Evolutionary conservation across 192 early-diverging fungal genomes (phyloP), one percentile per base, ranked within the genome.

Genomic region (Coemansia sp.): DNA sequence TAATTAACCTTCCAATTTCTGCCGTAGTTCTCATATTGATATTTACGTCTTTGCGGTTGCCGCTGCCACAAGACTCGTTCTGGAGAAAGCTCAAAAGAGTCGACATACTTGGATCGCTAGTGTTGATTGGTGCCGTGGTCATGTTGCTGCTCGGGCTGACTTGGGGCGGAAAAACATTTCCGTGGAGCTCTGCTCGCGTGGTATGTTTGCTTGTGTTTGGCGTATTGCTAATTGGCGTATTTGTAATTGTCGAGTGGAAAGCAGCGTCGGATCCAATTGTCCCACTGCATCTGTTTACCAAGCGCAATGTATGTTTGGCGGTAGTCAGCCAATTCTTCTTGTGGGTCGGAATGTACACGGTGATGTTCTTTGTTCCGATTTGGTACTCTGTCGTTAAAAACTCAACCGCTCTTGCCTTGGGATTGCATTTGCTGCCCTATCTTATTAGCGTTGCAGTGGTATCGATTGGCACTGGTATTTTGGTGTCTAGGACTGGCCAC

Each of bases 151-250:
- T 91, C 11, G 91, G 92, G 1, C 82, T 91, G 37, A 81, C 90
- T 26, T 87, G 89, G 79, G 94, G 90, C 56, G 94, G 94, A 7
- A 76, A 82, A 55, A 80, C 81, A 5, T 88, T 89, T 78, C 80
- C 79, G 0, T 96, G 92, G 94, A 68, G 66, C 28, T 83, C 82
- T 28, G 76, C 87, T 3, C 67, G 81, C 20, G 85, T 89, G 21
- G 85, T 94, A 60, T 71, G 58, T 0, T 66, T 85, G n/a, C 82
- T 90, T n/a, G 65, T 78, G 12, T 74, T 67, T 12, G 58, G 68
- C 38, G 25, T 64, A 0, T 34, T 64, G 2, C 53, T 77, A 23
- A 59, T 71, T 1, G 9, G 76, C 11, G 10, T 88, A 20, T 88
- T 86, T 37, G 56, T 81, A 25, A 3, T 60, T 6, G 31, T 76